Percentiles rank a stretch among this genome's conserved stretches.
phyloP scores from a whole-genome alignment of 306 rosid genomes.

The Cajanus cajan region DNA sequence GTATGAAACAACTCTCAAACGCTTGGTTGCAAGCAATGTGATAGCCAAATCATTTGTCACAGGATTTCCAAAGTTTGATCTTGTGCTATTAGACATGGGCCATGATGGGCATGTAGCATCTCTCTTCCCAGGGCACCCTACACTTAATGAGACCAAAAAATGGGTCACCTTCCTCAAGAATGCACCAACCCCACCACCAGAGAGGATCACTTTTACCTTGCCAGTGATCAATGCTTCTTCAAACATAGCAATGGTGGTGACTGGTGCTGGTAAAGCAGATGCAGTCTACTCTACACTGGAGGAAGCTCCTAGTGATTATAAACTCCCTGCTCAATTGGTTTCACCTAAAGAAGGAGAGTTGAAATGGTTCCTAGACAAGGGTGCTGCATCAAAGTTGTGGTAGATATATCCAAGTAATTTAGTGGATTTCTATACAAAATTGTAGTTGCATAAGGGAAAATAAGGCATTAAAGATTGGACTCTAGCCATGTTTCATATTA shows the following conservation, averaged over 20 bases:
- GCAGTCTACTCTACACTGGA: slow-evolving; percentile 59
- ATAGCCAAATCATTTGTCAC: slow-evolving; percentile 39
- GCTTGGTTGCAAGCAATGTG: slow-evolving; percentile 48
- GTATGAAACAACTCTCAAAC: slow-evolving; percentile 61
- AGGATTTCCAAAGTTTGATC: slow-evolving; percentile 78
- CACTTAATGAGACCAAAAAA: slow-evolving; percentile 46
- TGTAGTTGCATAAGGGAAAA: neutral
- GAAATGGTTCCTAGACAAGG: slow-evolving; percentile 79
- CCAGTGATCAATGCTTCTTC: slow-evolving; percentile 73
- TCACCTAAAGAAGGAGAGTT: slow-evolving; percentile 58
- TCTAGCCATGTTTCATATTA: slow-evolving; percentile 10
- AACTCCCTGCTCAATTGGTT: slow-evolving; percentile 62
- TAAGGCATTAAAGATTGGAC: slow-evolving; percentile 4
- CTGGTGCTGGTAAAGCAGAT: slow-evolving; percentile 67
- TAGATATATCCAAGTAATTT: neutral
- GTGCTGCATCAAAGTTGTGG: slow-evolving; percentile 69
- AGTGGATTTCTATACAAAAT: neutral
- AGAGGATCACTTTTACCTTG: slow-evolving; percentile 70
- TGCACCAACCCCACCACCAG: slow-evolving; percentile 77
- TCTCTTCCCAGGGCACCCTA: slow-evolving; percentile 68
- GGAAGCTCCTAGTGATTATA: slow-evolving; percentile 24
- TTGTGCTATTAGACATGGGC: slow-evolving; percentile 80
- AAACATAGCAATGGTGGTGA: slow-evolving; percentile 63
- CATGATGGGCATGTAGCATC: slow-evolving; percentile 92
- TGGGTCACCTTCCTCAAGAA: slow-evolving; percentile 71